These are phyloP conservation scores for Pseudoturritis turrita DNA, from an alignment of 345 rosid species.

Conservation along the genomic window DNA sequence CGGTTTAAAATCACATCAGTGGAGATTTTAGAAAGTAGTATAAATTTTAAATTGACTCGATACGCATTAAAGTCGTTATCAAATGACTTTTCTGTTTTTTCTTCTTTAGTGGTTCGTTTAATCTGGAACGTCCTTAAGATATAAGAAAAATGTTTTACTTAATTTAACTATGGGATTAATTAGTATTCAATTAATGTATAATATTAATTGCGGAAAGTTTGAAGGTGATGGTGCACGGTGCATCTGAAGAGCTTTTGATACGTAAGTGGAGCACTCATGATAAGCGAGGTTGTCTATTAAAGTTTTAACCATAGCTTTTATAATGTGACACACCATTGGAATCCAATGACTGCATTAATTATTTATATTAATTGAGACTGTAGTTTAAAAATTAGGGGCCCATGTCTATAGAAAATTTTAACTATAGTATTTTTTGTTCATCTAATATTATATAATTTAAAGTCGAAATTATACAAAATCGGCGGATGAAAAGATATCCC, in stretches of 20 bases:
- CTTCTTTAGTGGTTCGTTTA: slow-evolving; percentile 15
- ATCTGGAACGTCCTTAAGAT: slow-evolving; percentile 25
- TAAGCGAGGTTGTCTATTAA: slow-evolving; percentile 28
- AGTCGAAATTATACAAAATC: too few relatives aligned
- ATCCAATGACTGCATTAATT: slow-evolving; percentile 18
- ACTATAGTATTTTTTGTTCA: too few relatives aligned
- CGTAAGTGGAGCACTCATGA: slow-evolving; percentile 37
- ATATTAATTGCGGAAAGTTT: slow-evolving; percentile 6
- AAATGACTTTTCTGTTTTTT: background rate
- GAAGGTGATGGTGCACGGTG: slow-evolving; percentile 16
- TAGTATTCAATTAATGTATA: background rate
- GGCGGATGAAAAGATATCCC: too few relatives aligned
- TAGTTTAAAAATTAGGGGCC: too few relatives aligned
- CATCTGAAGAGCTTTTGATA: slow-evolving; percentile 22
- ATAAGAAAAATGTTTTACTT: background rate
- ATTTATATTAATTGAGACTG: background rate
- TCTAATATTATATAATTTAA: too few relatives aligned
- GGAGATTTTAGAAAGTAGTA: background rate
- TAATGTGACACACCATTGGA: slow-evolving; percentile 21
- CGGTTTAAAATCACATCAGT: slow-evolving; percentile 22
- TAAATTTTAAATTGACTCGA: background rate
- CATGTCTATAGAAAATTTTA: too few relatives aligned
- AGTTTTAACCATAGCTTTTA: background rate
- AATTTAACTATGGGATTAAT: background rate
- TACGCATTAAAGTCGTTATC: slow-evolving; percentile 29